These are phyloP conservation scores for Hansenula sp. DNA, from an alignment of 1,139 yeast species.

Conservation along the genomic window DNA sequence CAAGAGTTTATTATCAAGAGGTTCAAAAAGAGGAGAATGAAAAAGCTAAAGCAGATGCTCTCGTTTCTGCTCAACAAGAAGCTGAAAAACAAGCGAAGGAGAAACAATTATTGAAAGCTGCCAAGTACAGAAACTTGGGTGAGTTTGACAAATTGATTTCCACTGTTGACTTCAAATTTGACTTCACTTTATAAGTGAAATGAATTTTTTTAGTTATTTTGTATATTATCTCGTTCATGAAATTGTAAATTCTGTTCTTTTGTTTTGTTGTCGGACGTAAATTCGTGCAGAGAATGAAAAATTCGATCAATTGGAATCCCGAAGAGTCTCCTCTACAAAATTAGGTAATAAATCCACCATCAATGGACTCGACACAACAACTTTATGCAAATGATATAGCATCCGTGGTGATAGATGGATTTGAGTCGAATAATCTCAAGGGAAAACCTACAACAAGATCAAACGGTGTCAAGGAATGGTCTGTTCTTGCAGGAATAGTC, in stretches of 20 bases:
- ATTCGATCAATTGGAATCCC: no score
- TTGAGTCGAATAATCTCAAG: not conserved
- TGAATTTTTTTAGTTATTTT: slow-evolving; percentile 9
- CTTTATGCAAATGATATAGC: slow-evolving; percentile 6
- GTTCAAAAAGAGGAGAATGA: slow-evolving; percentile 42
- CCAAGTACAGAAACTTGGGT: slow-evolving; percentile 35
- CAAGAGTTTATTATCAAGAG: slow-evolving; percentile 72
- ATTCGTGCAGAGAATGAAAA: no score
- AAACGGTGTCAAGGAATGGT: slow-evolving; percentile 76
- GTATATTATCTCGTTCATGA: not conserved
- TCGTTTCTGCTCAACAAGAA: slow-evolving; percentile 29
- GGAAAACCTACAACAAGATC: slow-evolving; percentile 57
- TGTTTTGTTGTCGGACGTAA: no score
- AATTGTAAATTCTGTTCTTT: no score
- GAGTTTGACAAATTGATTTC: slow-evolving; percentile 45
- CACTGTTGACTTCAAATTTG: slow-evolving; percentile 39
- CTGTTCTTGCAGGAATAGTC: slow-evolving; percentile 76
- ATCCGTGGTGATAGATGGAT: not conserved
- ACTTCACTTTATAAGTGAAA: slow-evolving; percentile 25
- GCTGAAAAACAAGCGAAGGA: slow-evolving; percentile 33
- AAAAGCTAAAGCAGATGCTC: slow-evolving; percentile 38
- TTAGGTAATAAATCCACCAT: no score
- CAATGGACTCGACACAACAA: slow-evolving; percentile 4
- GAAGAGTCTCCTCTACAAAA: no score
- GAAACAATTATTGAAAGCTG: slow-evolving; percentile 26